Evolutionary conservation across 495 filamentous ascomycete species (phyloP).

Genomic region (Clavariopsis aquatica): DNA sequence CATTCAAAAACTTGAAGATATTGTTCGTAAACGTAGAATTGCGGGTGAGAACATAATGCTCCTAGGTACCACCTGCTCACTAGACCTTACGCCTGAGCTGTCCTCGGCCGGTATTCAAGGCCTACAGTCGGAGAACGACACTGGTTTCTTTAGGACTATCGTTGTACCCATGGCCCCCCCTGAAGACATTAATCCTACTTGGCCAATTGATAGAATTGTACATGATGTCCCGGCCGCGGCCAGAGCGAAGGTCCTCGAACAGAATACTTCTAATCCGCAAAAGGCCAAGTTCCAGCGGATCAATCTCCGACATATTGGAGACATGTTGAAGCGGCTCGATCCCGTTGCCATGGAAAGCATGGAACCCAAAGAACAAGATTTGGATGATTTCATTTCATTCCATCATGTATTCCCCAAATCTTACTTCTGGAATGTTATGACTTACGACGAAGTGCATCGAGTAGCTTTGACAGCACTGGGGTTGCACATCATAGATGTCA

Average conservation of each 20-base stretch:
- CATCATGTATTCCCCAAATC: constrained; percentile 10
- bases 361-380: not conserved
- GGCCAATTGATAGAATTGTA: not conserved
- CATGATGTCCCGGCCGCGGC: not conserved
- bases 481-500: constrained; percentile 14
- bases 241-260: constrained; percentile 1
- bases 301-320: constrained; percentile 69
- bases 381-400: not conserved
- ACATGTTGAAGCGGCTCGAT: constrained; percentile 58
- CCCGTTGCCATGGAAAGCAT: constrained; percentile 15
- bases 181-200: not conserved
- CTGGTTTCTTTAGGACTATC: constrained; percentile 55
- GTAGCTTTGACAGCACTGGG: constrained; percentile 44
- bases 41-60: constrained; percentile 70
- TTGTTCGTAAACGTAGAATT: constrained; percentile 68
- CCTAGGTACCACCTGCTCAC: constrained; percentile 69
- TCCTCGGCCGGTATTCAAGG: constrained; percentile 54
- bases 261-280: constrained; percentile 40
- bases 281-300: constrained; percentile 53
- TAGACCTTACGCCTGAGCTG: constrained; percentile 51
- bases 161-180: constrained; percentile 44
- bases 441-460: constrained; percentile 43
- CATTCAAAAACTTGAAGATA: constrained; percentile 63
- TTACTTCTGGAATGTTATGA: constrained; percentile 31
- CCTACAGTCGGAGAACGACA: constrained; percentile 48